A percentile compares a stretch with the other conserved stretches of the same genome.
phyloP scores from a whole-genome alignment of 805 yeast genomes.

The Saccharomycopsis fibuligera region DNA sequence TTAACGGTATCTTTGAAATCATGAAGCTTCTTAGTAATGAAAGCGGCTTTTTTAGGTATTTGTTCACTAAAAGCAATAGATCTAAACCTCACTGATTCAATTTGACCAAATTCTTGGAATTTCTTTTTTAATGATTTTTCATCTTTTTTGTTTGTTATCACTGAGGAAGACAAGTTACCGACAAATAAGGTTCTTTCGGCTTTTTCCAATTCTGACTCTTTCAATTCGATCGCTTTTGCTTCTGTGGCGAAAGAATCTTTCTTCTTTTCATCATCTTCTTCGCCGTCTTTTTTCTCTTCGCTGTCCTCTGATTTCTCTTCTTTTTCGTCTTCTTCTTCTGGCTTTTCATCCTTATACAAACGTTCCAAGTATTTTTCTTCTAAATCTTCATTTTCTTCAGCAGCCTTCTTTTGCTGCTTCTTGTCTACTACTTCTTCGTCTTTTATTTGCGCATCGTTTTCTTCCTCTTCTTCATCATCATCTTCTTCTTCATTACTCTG shows the following conservation, averaged over 20 bases:
- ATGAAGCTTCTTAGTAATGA: constrained; percentile 68
- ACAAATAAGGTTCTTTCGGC: constrained; percentile 83
- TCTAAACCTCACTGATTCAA: constrained; percentile 82
- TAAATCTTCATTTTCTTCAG: constrained; percentile 22
- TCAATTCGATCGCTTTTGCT: constrained; percentile 12
- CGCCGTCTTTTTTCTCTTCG: constrained; percentile 13
- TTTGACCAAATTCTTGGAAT: constrained; percentile 39
- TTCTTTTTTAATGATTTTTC: constrained; percentile 59
- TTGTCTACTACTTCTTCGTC: not conserved
- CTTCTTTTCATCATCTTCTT: constrained; percentile 10
- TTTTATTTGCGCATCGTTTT: too few species aligned
- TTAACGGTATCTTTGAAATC: constrained; percentile 74
- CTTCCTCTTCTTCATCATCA: constrained; percentile 10
- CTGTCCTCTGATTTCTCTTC: constrained; percentile 3
- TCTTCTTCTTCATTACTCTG: constrained; percentile 3
- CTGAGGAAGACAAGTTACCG: constrained; percentile 70
- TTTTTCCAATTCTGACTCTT: constrained; percentile 53
- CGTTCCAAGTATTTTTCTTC: constrained; percentile 18
- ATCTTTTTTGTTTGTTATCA: constrained; percentile 54
- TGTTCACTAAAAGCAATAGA: constrained; percentile 85
- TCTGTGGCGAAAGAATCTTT: not conserved
- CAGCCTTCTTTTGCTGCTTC: constrained; percentile 9
- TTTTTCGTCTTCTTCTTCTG: constrained; percentile 13
- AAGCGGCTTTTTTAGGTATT: constrained; percentile 88
- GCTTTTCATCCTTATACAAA: constrained; percentile 16